These are phyloP conservation scores for Candida namnaoensis DNA, from an alignment of 805 yeast species.

Conservation along the genomic window DNA sequence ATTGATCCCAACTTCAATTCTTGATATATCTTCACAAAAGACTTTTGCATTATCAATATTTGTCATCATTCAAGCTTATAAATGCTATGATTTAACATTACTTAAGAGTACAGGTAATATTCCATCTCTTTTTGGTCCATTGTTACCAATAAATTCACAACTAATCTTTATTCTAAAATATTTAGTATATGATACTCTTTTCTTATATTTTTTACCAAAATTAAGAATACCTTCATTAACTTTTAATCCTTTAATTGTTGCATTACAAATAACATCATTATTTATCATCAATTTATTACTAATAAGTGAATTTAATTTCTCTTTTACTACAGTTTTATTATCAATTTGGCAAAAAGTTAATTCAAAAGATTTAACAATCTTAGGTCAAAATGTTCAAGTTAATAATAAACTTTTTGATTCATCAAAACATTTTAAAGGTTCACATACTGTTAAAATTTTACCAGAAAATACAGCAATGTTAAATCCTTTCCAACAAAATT, in stretches of 20 bases:
- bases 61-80: conserved; percentile 76
- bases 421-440: conserved; percentile 65
- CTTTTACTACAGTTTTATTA: conserved; percentile 30
- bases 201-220: conserved; percentile 62
- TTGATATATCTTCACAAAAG: conserved; percentile 77
- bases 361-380: conserved; percentile 41
- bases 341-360: conserved; percentile 36
- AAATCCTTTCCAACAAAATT: conserved; percentile 62
- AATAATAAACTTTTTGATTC: conserved; percentile 17
- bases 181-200: conserved; percentile 61
- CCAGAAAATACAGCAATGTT: conserved; percentile 87
- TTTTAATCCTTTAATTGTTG: conserved; percentile 49
- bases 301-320: conserved; percentile 40
- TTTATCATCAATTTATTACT: conserved; percentile 44
- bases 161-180: conserved; percentile 63
- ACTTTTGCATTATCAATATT: conserved; percentile 58
- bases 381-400: conserved; percentile 33
- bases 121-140: conserved; percentile 22
- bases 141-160: conserved; percentile 25
- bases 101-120: conserved; percentile 37
- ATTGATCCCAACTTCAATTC: conserved; percentile 52
- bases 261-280: conserved; percentile 36
- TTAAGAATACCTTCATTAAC: conserved; percentile 69
- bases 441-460: conserved; percentile 73
- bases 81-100: conserved; percentile 60